Conservation (phyloP, 352 stramenopile species). For the Globisporangium camurandrum region DNA sequence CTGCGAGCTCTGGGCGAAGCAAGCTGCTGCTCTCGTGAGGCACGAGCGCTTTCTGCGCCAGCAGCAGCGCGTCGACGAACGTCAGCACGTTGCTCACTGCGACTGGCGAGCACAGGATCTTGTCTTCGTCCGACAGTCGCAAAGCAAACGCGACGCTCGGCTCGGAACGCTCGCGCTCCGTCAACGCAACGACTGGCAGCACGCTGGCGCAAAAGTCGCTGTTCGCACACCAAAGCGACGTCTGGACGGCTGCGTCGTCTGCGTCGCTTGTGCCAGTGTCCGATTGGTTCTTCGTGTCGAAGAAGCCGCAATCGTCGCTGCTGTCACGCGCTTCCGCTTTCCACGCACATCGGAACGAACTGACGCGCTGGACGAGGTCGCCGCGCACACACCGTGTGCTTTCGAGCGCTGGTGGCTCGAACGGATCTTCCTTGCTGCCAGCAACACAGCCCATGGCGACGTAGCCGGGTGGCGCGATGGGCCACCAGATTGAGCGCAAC, state of each 20-base stretch:
- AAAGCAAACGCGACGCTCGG: slow-evolving; percentile 39
- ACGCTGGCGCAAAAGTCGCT: slow-evolving; percentile 47
- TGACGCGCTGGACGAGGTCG: slow-evolving; percentile 61
- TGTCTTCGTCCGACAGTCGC: slow-evolving; percentile 64
- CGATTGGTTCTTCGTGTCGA: slow-evolving; percentile 31
- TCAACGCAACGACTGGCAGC: slow-evolving; percentile 63
- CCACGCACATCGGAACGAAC: slow-evolving; percentile 64
- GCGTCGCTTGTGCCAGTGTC: slow-evolving; percentile 17
- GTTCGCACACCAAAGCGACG: slow-evolving; percentile 62
- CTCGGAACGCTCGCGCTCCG: slow-evolving; percentile 25
- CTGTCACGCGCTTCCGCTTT: slow-evolving; percentile 26
- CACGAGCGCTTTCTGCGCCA: slow-evolving; percentile 7
- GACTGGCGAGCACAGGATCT: slow-evolving; percentile 58
- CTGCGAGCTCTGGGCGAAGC: slow-evolving; percentile 48
- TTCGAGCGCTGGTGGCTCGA: slow-evolving; percentile 50
- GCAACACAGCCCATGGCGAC: slow-evolving; percentile 68
- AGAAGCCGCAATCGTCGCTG: slow-evolving; percentile 15
- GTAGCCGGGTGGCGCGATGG: slow-evolving; percentile 68
- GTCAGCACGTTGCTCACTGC: slow-evolving; percentile 50
- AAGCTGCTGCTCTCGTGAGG: slow-evolving; percentile 1
- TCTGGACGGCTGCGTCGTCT: slow-evolving; percentile 52
- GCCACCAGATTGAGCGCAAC: slow-evolving; percentile 77
- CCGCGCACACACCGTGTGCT: slow-evolving; percentile 62
- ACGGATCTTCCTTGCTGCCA: slow-evolving; percentile 72
- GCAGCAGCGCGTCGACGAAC: slow-evolving; percentile 37